A percentile compares a stretch with the other conserved stretches of the same genome.
phyloP scores from a whole-genome alignment of 2,329 filamentous ascomycete species.

The Ascochyta fabae region DNA sequence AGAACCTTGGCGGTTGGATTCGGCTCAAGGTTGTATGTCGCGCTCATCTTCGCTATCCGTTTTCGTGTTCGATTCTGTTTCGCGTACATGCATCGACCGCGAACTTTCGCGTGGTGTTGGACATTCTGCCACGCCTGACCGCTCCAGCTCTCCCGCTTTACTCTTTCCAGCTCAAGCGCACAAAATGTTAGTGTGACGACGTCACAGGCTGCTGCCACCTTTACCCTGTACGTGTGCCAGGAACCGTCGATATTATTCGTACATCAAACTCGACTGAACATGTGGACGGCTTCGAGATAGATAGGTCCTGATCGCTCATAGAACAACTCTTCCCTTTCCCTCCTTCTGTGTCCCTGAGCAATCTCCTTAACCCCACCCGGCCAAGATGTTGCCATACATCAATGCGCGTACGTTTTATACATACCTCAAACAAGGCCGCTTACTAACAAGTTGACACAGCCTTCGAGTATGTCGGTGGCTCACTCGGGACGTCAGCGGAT shows the following conservation, averaged over 20 bases:
- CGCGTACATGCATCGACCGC: conserved; percentile 8
- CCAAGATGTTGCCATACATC: conserved; percentile 68
- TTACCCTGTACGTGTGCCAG: conserved; percentile 8
- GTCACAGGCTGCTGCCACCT: conserved; percentile 21
- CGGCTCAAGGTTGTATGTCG: conserved; percentile 92
- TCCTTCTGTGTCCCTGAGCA: background rate
- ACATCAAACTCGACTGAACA: conserved; percentile 18
- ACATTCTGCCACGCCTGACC: conserved; percentile 10
- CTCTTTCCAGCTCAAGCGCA: background rate
- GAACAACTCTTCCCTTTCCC: background rate
- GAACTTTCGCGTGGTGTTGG: conserved; percentile 15
- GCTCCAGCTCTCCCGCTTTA: background rate
- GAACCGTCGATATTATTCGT: conserved; percentile 7
- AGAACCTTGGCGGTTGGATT: conserved; percentile 92
- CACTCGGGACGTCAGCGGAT: conserved; percentile 68
- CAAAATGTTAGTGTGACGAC: conserved; percentile 23
- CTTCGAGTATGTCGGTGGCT: conserved; percentile 64
- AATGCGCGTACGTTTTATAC: conserved; percentile 60
- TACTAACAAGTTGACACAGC: conserved; percentile 51
- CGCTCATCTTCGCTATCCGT: conserved; percentile 67
- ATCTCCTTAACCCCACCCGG: background rate
- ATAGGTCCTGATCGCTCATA: background rate
- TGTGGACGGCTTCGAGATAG: conserved; percentile 26
- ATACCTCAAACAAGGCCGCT: conserved; percentile 2
- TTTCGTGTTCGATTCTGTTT: background rate